Evolutionary conservation across 352 stramenopile genomes (phyloP).

Genomic region (Peronospora belbahrii): DNA sequence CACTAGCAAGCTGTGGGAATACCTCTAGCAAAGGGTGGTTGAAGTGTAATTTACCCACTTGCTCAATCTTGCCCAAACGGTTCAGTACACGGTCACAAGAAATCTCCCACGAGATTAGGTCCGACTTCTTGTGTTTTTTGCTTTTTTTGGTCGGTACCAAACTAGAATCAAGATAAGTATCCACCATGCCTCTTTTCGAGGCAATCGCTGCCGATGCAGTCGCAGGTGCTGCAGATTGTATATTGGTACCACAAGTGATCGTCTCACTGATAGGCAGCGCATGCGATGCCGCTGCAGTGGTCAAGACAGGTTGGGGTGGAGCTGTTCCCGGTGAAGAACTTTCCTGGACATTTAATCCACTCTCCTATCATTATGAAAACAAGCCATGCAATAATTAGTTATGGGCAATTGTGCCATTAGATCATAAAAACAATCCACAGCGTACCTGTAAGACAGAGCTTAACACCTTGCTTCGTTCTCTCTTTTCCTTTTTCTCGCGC

Average conservation of each 20-base stretch:
- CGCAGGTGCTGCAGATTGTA: slow-evolving; percentile 1
- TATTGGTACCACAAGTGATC: neutral
- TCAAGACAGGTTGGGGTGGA: neutral
- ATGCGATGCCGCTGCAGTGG: neutral
- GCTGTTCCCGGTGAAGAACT: slow-evolving; percentile 1
- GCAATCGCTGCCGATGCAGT: slow-evolving; percentile 10
- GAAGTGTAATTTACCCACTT: slow-evolving; percentile 75
- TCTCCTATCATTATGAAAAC: slow-evolving; percentile 9
- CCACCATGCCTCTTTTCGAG: slow-evolving; percentile 31
- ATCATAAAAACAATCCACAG: too few species aligned
- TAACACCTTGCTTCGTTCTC: slow-evolving; percentile 32
- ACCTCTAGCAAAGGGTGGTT: slow-evolving; percentile 65
- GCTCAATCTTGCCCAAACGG: slow-evolving; percentile 66
- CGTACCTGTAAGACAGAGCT: slow-evolving; percentile 19
- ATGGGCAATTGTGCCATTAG: neutral
- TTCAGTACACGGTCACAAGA: slow-evolving; percentile 65
- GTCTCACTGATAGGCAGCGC: slow-evolving; percentile 1
- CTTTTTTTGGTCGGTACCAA: slow-evolving; percentile 39
- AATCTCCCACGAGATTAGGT: slow-evolving; percentile 66
- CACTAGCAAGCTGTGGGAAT: slow-evolving; percentile 56
- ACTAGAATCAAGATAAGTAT: slow-evolving; percentile 17
- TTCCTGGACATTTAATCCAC: neutral
- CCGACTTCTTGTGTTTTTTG: slow-evolving; percentile 74
- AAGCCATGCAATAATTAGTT: slow-evolving; percentile 1
- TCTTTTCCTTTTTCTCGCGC: slow-evolving; percentile 48